Evolutionary conservation across 345 rosid genomes (phyloP).

Genomic region (Kandelia obovata): DNA sequence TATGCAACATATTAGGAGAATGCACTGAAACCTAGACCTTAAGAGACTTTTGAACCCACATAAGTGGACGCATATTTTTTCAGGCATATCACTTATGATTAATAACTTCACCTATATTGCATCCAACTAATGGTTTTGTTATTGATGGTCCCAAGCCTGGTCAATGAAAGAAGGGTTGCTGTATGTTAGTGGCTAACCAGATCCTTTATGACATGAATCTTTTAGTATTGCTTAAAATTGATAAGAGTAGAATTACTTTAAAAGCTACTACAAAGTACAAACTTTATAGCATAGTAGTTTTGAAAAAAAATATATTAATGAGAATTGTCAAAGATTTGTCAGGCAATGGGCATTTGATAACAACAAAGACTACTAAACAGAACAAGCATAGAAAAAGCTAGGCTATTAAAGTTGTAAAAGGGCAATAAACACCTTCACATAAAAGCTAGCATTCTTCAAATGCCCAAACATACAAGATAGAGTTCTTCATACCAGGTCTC

Average conservation of each 20-base stretch:
- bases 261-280: not conserved
- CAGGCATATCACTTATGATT: too few species aligned
- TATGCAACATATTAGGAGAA: not conserved
- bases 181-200: too few species aligned
- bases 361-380: not conserved
- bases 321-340: not conserved
- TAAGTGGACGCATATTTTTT: not conserved
- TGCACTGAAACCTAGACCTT: not conserved
- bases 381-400: not conserved
- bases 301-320: not conserved
- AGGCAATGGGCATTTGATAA: not conserved
- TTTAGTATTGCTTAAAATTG: too few species aligned
- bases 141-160: too few species aligned
- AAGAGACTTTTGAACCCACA: not conserved
- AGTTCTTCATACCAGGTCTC: constrained; percentile 58
- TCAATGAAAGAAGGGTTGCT: too few species aligned
- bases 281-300: not conserved
- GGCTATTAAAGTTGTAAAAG: not conserved
- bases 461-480: constrained; percentile 2
- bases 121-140: too few species aligned
- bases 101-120: too few species aligned
- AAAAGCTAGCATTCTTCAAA: too few species aligned
- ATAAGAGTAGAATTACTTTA: too few species aligned
- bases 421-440: not conserved
- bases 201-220: too few species aligned